Evolutionary conservation across 2,329 filamentous ascomycete species (phyloP), one percentile per base, ranked within the genome.

Genomic region (Ophiostoma pallidulum): DNA sequence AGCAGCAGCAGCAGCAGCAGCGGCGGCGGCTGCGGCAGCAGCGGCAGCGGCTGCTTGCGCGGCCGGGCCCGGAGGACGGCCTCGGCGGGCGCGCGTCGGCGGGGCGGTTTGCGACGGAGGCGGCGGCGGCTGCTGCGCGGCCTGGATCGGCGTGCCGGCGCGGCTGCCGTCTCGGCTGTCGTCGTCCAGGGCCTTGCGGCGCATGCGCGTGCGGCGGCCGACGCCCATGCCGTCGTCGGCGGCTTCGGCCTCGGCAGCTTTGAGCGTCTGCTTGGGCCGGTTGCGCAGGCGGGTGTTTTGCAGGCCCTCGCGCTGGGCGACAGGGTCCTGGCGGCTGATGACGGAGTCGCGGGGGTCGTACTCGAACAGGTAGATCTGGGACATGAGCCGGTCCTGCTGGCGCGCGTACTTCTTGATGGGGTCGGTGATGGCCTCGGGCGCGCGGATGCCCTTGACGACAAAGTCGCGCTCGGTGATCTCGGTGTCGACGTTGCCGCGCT

Each of bases 341-440:
- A 75, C 76, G 51, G 70, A 71, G 3, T 72, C 70, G 44, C 77
- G 73, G 9, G 73, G 68, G 54, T 81, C 77, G 54, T 80, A 78
- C 51, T 79, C 74, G 55, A 81, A 80, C 14, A 74, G 72, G 56
- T 81, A 82, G 2, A 72, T 68, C 51, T 74, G 68, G 8, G 78
- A 77, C 70, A 77, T 75, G 51, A 79, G 66, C 47, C 68, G 68
- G 61, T 81, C 77, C 58, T 82, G 73, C 45, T 68, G 59, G 47
- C 60, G 59, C 36, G 61, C 57, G 51, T 74, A 71, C 4, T 70
- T 66, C 37, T 74, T 68, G 20, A 68, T 63, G 0, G 68, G 68
- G 46, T 73, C 71, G 26, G 61, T 65, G n/a, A 60, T 56, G 37
- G 66, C 60, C 33, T 66, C 64, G 40, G 68, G 66, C 16, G 73